phyloP scores from a whole-genome alignment of 371 early-diverging fungal genomes.

The Mortierella sp. region DNA sequence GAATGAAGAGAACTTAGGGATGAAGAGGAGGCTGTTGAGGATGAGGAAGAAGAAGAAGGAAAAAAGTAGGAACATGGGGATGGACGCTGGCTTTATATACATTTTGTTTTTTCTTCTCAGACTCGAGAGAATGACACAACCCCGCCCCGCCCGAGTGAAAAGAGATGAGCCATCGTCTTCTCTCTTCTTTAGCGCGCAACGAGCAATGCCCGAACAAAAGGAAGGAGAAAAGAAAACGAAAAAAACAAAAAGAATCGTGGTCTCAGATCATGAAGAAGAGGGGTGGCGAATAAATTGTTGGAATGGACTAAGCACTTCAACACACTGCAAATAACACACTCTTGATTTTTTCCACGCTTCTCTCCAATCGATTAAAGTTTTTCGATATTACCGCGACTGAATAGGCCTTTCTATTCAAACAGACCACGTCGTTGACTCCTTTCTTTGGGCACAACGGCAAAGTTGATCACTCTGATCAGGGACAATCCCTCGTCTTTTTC shows the following conservation, averaged over 20 bases:
- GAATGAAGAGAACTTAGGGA: neutral
- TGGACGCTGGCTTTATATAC: neutral
- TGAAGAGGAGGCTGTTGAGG: neutral
- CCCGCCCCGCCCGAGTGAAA: neutral
- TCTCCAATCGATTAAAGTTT: neutral
- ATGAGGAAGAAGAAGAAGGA: neutral
- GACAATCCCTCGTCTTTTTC: neutral
- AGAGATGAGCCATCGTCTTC: neutral
- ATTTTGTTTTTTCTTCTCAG: slow-evolving; percentile 6
- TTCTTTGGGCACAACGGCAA: slow-evolving; percentile 11
- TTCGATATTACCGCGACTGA: neutral
- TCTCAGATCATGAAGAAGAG: neutral
- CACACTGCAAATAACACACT: no score
- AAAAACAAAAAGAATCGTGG: neutral
- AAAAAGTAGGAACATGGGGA: neutral
- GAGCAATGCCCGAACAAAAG: neutral
- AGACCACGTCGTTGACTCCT: slow-evolving; percentile 9
- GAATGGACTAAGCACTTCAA: neutral
- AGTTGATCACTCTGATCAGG: neutral
- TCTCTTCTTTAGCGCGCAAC: neutral
- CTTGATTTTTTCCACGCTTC: neutral
- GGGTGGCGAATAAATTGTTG: no score
- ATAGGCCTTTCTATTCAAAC: neutral
- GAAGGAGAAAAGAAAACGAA: neutral
- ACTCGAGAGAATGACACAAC: neutral